Evolutionary conservation across 805 yeast genomes (phyloP).

Genomic region (Jamesozyma jinghongensis): DNA sequence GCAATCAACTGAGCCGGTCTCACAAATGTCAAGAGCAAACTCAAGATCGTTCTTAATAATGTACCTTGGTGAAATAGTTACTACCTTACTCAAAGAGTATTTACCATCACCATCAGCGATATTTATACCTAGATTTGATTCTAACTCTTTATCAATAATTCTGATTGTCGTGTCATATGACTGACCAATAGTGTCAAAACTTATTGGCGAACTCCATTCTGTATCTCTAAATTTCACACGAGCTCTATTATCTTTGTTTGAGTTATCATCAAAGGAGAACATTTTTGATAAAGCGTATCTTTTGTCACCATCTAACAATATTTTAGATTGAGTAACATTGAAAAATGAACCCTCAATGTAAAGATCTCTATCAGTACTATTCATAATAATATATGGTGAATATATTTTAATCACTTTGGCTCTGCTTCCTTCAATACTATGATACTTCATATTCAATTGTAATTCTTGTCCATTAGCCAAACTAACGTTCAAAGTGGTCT

Average conservation of each 20-base stretch:
- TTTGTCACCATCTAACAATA: slow-evolving; percentile 24
- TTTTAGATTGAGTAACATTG: slow-evolving; percentile 43
- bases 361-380: slow-evolving; percentile 64
- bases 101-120: slow-evolving; percentile 80
- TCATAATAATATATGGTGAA: slow-evolving; percentile 77
- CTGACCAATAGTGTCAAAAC: slow-evolving; percentile 89
- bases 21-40: slow-evolving; percentile 50
- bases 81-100: slow-evolving; percentile 65
- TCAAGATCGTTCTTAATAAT: slow-evolving; percentile 55
- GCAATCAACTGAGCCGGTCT: slow-evolving; percentile 53
- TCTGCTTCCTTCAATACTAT: slow-evolving; percentile 39
- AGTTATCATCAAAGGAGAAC: slow-evolving; percentile 69
- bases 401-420: slow-evolving; percentile 59
- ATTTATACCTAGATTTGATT: slow-evolving; percentile 66
- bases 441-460: slow-evolving; percentile 56
- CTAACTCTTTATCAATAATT: slow-evolving; percentile 43
- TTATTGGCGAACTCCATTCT: slow-evolving; percentile 58
- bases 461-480: slow-evolving; percentile 61
- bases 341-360: slow-evolving; percentile 46
- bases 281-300: slow-evolving; percentile 49
- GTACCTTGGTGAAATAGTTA: slow-evolving; percentile 76
- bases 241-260: slow-evolving; percentile 58
- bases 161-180: slow-evolving; percentile 48
- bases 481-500: slow-evolving; percentile 42
- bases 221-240: slow-evolving; percentile 58